These are phyloP conservation scores for Chlorella ohadii DNA, from an alignment of 139 green algal species.

Conservation along the genomic window DNA sequence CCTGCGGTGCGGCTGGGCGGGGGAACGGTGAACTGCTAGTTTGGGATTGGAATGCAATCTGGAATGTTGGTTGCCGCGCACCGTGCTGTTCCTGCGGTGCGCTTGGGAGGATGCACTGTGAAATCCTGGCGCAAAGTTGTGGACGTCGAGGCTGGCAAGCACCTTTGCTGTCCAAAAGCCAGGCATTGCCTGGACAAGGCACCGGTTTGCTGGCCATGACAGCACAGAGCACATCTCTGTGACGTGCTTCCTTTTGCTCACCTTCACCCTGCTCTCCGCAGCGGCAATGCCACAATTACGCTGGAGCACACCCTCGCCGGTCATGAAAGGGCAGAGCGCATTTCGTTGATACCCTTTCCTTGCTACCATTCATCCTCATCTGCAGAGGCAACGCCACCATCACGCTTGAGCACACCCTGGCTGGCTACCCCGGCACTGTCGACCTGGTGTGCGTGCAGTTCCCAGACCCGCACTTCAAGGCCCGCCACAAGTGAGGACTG, in stretches of 20 bases:
- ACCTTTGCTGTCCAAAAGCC: too few species aligned
- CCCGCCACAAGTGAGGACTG: conserved; percentile 54
- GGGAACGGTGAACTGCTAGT: too few species aligned
- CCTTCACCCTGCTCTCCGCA: not conserved
- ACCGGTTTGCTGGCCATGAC: too few species aligned
- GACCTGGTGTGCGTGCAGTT: conserved; percentile 77
- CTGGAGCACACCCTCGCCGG: conserved; percentile 64
- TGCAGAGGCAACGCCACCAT: conserved; percentile 82
- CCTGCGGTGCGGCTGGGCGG: conserved; percentile 22
- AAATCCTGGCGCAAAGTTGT: too few species aligned
- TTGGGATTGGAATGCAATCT: too few species aligned
- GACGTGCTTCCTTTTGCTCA: too few species aligned
- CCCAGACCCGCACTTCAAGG: conserved; percentile 94
- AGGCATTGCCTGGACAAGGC: too few species aligned
- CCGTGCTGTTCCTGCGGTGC: conserved; percentile 69
- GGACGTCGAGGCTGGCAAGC: too few species aligned
- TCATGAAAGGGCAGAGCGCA: too few species aligned
- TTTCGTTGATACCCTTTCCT: too few species aligned
- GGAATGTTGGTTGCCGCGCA: too few species aligned
- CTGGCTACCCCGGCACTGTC: conserved; percentile 74
- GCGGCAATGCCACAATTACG: conserved; percentile 84
- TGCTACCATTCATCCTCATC: not conserved
- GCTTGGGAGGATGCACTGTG: not conserved
- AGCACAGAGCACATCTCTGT: too few species aligned
- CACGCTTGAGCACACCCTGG: conserved; percentile 65